Evolutionary conservation across 1,139 yeast species (phyloP).

Genomic region (Zygosaccharomyces pseudobailii): DNA sequence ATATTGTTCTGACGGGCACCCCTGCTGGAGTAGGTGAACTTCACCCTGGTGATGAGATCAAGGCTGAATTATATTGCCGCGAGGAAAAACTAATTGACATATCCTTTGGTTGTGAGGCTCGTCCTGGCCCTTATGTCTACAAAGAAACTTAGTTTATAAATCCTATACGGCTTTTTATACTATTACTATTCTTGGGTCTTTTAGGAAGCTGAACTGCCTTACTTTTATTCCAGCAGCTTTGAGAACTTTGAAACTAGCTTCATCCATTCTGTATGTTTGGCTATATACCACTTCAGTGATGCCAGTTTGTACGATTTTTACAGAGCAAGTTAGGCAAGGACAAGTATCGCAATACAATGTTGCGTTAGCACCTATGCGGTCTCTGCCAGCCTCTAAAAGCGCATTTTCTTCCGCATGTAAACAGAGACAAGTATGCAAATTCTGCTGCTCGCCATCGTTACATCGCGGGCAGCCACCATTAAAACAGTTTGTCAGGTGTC

Average conservation of each 20-base stretch:
- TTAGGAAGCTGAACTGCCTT: slow-evolving; percentile 54
- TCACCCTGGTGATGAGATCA: slow-evolving; percentile 69
- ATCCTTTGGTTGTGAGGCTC: slow-evolving; percentile 53
- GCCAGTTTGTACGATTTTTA: slow-evolving; percentile 91
- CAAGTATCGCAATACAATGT: slow-evolving; percentile 91
- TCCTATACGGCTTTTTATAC: slow-evolving; percentile 10
- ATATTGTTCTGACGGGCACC: slow-evolving; percentile 88
- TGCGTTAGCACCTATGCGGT: slow-evolving; percentile 60
- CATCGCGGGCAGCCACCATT: slow-evolving; percentile 95
- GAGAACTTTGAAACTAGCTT: slow-evolving; percentile 62
- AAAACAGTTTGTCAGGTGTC: slow-evolving; percentile 81
- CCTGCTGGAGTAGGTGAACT: slow-evolving; percentile 96
- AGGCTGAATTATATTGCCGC: slow-evolving; percentile 54
- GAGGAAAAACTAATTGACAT: slow-evolving; percentile 53
- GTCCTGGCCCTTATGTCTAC: slow-evolving; percentile 77
- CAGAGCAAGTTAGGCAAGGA: slow-evolving; percentile 93
- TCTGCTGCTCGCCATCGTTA: slow-evolving; percentile 62
- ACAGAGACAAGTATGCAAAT: slow-evolving; percentile 80
- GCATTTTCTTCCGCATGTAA: slow-evolving; percentile 98
- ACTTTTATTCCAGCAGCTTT: slow-evolving; percentile 66
- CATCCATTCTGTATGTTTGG: slow-evolving; percentile 89
- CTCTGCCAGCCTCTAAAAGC: slow-evolving; percentile 87
- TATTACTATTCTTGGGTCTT: slow-evolving; percentile 28
- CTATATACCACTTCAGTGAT: slow-evolving; percentile 90
- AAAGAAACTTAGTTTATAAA: slow-evolving; percentile 41